phyloP scores from a whole-genome alignment of 805 yeast genomes.

The Candida endomychidarum region DNA sequence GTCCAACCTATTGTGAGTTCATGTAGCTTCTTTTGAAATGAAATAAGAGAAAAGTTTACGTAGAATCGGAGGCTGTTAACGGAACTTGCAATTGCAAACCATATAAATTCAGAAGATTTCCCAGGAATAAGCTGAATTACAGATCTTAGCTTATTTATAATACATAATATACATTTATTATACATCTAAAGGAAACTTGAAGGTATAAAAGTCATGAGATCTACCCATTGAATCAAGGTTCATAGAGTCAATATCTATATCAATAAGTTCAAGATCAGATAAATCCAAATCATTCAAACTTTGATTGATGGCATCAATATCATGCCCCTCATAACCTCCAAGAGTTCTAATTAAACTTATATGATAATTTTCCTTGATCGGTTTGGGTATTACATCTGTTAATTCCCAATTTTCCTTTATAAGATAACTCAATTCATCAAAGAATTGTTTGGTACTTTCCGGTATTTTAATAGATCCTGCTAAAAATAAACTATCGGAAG shows the following conservation, averaged over 20 bases:
- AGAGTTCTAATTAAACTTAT: slow-evolving; percentile 5
- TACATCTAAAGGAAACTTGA: neutral
- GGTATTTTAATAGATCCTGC: slow-evolving; percentile 1
- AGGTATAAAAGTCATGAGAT: neutral
- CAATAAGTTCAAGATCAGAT: neutral
- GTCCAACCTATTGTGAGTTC: too few relatives aligned
- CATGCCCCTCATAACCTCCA: neutral
- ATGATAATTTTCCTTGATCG: neutral
- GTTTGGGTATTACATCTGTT: slow-evolving; percentile 1
- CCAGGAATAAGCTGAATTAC: too few relatives aligned
- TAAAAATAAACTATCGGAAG: slow-evolving; percentile 6
- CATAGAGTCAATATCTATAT: neutral
- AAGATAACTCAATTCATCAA: slow-evolving; percentile 4
- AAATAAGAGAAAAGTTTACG: too few relatives aligned
- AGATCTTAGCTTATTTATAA: too few relatives aligned
- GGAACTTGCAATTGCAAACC: too few relatives aligned
- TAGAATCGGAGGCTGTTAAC: too few relatives aligned
- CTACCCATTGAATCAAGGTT: neutral
- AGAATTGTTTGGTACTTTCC: slow-evolving; percentile 3
- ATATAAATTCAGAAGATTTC: too few relatives aligned
- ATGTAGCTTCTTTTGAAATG: too few relatives aligned
- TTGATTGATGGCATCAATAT: neutral
- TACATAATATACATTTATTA: neutral
- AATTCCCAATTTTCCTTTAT: slow-evolving; percentile 7
- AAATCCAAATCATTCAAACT: neutral